Evolutionary conservation across 2,329 filamentous ascomycete genomes (phyloP), one percentile per base, ranked within the genome.

Genomic region (Cercospora beticola): DNA sequence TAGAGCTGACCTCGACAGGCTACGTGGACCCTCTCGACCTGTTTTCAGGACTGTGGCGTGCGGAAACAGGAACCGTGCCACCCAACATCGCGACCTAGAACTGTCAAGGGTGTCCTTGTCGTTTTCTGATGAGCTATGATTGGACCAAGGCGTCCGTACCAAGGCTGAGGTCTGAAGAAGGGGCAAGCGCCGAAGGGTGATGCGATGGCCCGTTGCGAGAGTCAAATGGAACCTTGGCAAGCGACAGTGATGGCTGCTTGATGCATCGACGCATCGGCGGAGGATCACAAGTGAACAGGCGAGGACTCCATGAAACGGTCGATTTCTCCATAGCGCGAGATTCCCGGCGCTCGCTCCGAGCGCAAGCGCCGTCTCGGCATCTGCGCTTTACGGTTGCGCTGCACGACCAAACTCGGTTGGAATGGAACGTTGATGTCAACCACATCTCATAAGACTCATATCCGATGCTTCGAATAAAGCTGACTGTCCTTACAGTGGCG

Each of bases 41-140:
- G 56, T 33, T 59, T 56, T 59, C 28, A 36, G 56, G 18, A 30
- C 56, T 59, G 56, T 59, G 56, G 56, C 56, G 30, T 59, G 56
- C 28, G 28, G 31, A 31, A 33, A 59, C 56, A 36, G 56, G 28
- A 33, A 31, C 56, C 28, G 16, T 59, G 56, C 56, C 28, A 33
- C 7, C 56, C 28, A 26, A 28, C 54, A 59, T 59, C 56, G n/a
- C 28, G 26, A 31, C 31, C 56, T 59, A 59, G 56, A 59, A 12
- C 56, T 21, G 56, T 36, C 56, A 36, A 21, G 56, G 56, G 31
- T 31, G 28, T 12, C 56, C 56, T 23, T 28, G 54, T 30, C 54
- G n/a, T 12, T 16, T 36, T 18, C 18, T 31, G 18, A 59, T 18
- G 28, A 36, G 56, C 31, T 36, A 59, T 59, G 56, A 59, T 59